phyloP scores from a whole-genome alignment of 352 stramenopile species.

The Achlya hypogyna region DNA sequence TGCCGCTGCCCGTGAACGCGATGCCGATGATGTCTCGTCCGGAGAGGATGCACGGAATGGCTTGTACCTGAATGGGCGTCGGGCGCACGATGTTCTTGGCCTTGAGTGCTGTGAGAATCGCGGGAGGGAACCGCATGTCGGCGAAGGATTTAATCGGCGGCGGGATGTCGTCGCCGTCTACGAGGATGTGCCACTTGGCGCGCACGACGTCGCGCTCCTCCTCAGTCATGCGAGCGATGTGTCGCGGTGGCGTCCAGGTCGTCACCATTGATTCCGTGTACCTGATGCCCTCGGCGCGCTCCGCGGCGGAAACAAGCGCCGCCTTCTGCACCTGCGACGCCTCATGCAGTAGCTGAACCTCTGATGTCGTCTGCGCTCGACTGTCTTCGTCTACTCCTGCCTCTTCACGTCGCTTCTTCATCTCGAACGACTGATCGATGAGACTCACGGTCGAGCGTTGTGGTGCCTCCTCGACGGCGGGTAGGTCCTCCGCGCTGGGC shows the following conservation, averaged over 20 bases:
- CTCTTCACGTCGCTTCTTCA: slow-evolving; percentile 67
- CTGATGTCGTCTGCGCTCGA: slow-evolving; percentile 70
- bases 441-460: slow-evolving; percentile 58
- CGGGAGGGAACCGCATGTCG: slow-evolving; percentile 94
- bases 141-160: slow-evolving; percentile 95
- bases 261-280: slow-evolving; percentile 88
- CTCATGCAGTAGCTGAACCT: slow-evolving; percentile 92
- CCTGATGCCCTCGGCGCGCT: slow-evolving; percentile 86
- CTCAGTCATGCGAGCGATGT: slow-evolving; percentile 80
- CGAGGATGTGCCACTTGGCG: slow-evolving; percentile 97
- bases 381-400: slow-evolving; percentile 73
- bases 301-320: slow-evolving; percentile 87
- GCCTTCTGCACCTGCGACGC: slow-evolving; percentile 94
- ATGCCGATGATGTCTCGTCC: slow-evolving; percentile 98
- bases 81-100: slow-evolving; percentile 94
- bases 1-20: slow-evolving; percentile 97
- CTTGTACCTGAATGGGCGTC: slow-evolving; percentile 98
- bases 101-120: slow-evolving; percentile 88
- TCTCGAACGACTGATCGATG: slow-evolving; percentile 75
- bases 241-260: slow-evolving; percentile 85
- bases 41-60: slow-evolving; percentile 93
- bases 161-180: slow-evolving; percentile 93
- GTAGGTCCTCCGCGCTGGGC: neutral
- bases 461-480: slow-evolving; percentile 16
- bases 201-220: slow-evolving; percentile 86